A percentile compares a stretch with the other conserved stretches of the same genome.
These are phyloP conservation scores for Drechmeria coniospora DNA, from an alignment of 2,329 filamentous ascomycete genomes.

Conservation along the genomic window DNA sequence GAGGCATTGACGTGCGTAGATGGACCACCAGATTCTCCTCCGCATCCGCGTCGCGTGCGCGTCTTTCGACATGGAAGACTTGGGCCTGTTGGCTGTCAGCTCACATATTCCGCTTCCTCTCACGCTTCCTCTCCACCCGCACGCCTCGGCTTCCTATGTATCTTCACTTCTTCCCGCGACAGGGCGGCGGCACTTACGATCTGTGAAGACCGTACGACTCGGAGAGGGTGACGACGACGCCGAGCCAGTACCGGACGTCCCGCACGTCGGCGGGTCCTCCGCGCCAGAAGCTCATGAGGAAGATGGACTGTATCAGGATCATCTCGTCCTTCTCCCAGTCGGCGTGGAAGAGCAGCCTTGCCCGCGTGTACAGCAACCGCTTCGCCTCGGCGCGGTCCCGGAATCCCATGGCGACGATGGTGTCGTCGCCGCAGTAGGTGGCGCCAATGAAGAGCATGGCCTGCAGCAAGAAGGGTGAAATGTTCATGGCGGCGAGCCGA, in stretches of 20 bases:
- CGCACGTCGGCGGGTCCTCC: constrained; percentile 31
- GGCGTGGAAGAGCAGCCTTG: constrained; percentile 35
- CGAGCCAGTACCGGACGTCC: constrained; percentile 33
- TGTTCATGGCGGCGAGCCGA: constrained; percentile 20
- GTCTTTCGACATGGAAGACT: constrained; percentile 10
- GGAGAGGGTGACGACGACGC: constrained; percentile 33
- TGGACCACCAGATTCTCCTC: constrained; percentile 37
- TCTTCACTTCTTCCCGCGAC: no score
- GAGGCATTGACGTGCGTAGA: constrained; percentile 24
- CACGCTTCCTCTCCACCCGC: not conserved
- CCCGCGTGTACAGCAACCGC: constrained; percentile 31
- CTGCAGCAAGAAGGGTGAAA: constrained; percentile 35
- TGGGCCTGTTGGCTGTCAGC: constrained; percentile 7
- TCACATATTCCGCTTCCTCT: not conserved
- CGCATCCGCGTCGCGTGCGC: constrained; percentile 18
- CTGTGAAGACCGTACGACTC: constrained; percentile 32
- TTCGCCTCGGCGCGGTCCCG: constrained; percentile 32
- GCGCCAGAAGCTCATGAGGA: constrained; percentile 40
- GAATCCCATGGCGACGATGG: constrained; percentile 28
- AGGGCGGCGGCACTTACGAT: constrained; percentile 10
- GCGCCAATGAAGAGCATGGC: constrained; percentile 39
- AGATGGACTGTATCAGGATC: constrained; percentile 32
- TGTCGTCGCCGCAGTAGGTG: constrained; percentile 33
- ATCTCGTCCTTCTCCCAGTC: constrained; percentile 36
- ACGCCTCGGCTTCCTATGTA: not conserved